Evolutionary conservation across 768 basidiomycete species (phyloP).

Genomic region (Tricholoma sp.): DNA sequence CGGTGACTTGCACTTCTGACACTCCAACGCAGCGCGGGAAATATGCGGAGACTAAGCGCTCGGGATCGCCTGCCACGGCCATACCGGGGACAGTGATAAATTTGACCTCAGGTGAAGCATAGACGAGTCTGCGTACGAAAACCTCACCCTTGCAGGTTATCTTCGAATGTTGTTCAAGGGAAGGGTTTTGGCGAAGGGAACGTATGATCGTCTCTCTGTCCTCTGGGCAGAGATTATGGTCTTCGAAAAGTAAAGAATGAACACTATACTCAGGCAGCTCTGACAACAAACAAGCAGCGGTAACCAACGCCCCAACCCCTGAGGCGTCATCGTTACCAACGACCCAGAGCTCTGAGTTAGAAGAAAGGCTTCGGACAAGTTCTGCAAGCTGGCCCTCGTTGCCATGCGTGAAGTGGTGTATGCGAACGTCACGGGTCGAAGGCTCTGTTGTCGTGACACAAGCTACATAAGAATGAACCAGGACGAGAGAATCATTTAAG

Average conservation of each 20-base stretch:
- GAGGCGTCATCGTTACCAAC: background rate
- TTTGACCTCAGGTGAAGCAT: background rate
- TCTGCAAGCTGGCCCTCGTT: background rate
- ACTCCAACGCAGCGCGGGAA: background rate
- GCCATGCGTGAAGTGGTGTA: conserved; percentile 1
- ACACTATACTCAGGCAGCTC: background rate
- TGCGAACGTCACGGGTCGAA: background rate
- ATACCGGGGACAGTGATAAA: background rate
- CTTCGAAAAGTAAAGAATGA: background rate
- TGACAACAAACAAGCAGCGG: background rate
- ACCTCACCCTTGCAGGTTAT: conserved; percentile 1
- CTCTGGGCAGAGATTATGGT: background rate
- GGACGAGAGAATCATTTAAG: background rate
- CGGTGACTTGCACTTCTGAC: background rate
- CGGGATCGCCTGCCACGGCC: background rate
- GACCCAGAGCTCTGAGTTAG: background rate
- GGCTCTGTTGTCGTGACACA: background rate
- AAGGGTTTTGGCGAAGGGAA: conserved; percentile 1
- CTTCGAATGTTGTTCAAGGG: conserved; percentile 10
- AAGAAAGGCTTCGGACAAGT: background rate
- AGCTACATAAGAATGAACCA: background rate
- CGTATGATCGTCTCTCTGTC: background rate
- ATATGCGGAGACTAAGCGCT: background rate
- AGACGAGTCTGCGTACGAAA: conserved; percentile 6
- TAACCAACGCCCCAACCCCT: background rate